Evolutionary conservation across 805 yeast genomes (phyloP), one percentile per base, ranked within the genome.

Genomic region (Crinitomyces ghanaensis): DNA sequence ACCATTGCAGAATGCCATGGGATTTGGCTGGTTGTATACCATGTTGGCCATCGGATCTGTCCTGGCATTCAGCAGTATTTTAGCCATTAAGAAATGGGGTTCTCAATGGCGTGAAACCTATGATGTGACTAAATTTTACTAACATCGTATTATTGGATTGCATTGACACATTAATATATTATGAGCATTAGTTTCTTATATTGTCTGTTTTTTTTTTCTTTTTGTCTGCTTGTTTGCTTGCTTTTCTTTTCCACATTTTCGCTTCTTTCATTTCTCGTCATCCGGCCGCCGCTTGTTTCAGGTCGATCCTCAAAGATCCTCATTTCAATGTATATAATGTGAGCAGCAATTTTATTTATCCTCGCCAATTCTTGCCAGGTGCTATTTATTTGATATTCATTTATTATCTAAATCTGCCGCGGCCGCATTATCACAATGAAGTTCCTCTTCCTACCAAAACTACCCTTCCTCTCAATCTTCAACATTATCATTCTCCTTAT

Each of bases 21-120:
- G 84, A 0, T 59, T 70, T 2, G 94, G 94, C 0, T 72, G 79
- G 43, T 59, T 81, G 36, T 75, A 70, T 43, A 63, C 79, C 3
- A 77, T 83, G 47, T 56, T 77, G 34, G 73, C 80, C 2, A 78
- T 83, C 6, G 28, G 53, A 6, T 37, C 44, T 14, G 9, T 40
- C 2, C 28, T 49, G 2, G 41, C 42, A 6, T 42, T 45, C 17
- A 5, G 26, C 11, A 28, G 41, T n/a, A 31, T 49, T 3, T 30
- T 46, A 3, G 40, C 44, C 19, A 43, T 66, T 41, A 68, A 66
- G 43, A 41, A 38, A 19, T 50, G 53, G 30, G 72, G 72, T 5
- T 49, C 51, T 4, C 45, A 50, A 12, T 58, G 62, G 45, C 50
- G 73, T 22, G 61, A 57, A 25, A 46, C 53, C 26, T 63, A 58